Conservation (phyloP, 371 early-diverging fungal genomes). For the Amoeboaphelidium protococcarum region DNA sequence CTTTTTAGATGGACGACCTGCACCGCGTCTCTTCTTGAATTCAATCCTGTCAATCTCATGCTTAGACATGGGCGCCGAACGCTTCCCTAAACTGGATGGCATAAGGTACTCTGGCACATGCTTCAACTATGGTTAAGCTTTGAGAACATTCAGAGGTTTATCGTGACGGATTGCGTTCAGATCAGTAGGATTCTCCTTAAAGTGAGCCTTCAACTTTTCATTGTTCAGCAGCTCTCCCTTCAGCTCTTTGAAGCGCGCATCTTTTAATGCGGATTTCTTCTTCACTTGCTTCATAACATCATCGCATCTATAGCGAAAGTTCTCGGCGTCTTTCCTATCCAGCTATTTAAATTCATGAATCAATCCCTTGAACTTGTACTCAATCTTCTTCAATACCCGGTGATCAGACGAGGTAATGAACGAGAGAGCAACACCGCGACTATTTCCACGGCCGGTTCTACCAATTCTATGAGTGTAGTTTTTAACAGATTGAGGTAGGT, state of each 20-base stretch:
- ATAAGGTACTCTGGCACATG: slow-evolving; percentile 72
- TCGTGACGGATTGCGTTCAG: slow-evolving; percentile 76
- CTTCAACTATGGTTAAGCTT: slow-evolving; percentile 58
- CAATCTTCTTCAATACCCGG: neutral
- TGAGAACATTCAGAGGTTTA: slow-evolving; percentile 45
- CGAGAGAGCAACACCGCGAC: neutral
- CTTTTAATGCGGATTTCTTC: slow-evolving; percentile 30
- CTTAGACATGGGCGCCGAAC: no score
- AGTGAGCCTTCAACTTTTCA: slow-evolving; percentile 75
- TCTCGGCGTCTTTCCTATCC: slow-evolving; percentile 65
- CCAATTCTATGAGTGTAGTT: slow-evolving; percentile 91
- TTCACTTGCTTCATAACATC: slow-evolving; percentile 67
- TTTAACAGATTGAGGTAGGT: slow-evolving; percentile 67
- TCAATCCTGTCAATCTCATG: no score
- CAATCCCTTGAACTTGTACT: slow-evolving; percentile 5
- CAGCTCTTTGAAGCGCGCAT: slow-evolving; percentile 73
- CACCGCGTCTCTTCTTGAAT: no score
- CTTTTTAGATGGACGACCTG: no score
- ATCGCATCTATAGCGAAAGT: slow-evolving; percentile 63
- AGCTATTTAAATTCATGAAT: slow-evolving; percentile 38
- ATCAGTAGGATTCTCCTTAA: slow-evolving; percentile 85
- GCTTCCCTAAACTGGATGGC: no score
- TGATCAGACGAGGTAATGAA: neutral
- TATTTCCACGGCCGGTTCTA: slow-evolving; percentile 65
- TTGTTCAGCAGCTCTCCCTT: slow-evolving; percentile 74